Percentiles rank a stretch among this genome's conserved stretches.
Conservation (phyloP, 2,329 filamentous ascomycete genomes). For the Rhexocercosporidium sp. region DNA sequence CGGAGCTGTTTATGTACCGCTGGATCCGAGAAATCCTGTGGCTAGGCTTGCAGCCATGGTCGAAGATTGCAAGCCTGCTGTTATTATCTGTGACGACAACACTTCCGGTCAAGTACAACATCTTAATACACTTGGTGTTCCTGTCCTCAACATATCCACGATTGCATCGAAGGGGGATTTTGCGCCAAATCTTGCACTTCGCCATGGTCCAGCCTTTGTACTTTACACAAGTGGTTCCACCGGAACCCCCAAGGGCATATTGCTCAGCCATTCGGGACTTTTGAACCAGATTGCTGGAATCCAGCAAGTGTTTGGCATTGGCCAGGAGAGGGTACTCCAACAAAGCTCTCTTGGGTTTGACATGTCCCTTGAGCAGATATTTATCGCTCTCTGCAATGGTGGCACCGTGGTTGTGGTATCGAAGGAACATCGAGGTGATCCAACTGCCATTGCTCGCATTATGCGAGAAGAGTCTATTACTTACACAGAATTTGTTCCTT, state of each 20-base stretch:
- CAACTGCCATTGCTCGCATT: slow-evolving; percentile 23
- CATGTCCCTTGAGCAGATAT: slow-evolving; percentile 26
- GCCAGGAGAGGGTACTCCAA: slow-evolving; percentile 24
- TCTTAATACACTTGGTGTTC: not conserved
- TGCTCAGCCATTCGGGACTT: slow-evolving; percentile 37
- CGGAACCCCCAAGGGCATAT: slow-evolving; percentile 49
- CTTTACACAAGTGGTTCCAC: slow-evolving; percentile 33
- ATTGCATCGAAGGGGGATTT: no score
- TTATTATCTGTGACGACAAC: slow-evolving; percentile 39
- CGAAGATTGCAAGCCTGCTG: slow-evolving; percentile 36
- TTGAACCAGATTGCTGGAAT: slow-evolving; percentile 33
- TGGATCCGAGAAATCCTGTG: slow-evolving; percentile 39
- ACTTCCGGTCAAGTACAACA: slow-evolving; percentile 15
- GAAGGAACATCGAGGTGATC: slow-evolving; percentile 18
- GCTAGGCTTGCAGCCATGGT: slow-evolving; percentile 36
- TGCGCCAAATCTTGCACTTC: not conserved
- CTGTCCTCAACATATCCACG: not conserved
- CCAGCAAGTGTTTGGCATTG: slow-evolving; percentile 12
- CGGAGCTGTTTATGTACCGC: slow-evolving; percentile 43
- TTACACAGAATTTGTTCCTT: slow-evolving; percentile 27
- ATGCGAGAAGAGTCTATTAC: slow-evolving; percentile 27
- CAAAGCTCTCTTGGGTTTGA: slow-evolving; percentile 31
- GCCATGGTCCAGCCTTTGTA: not conserved
- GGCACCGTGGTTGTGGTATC: slow-evolving; percentile 27
- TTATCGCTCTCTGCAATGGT: slow-evolving; percentile 24